Percentiles rank a stretch among this genome's conserved stretches.
Evolutionary conservation across 75 land plant genomes (phyloP).

Genomic region (Cunninghamia lanceolata): DNA sequence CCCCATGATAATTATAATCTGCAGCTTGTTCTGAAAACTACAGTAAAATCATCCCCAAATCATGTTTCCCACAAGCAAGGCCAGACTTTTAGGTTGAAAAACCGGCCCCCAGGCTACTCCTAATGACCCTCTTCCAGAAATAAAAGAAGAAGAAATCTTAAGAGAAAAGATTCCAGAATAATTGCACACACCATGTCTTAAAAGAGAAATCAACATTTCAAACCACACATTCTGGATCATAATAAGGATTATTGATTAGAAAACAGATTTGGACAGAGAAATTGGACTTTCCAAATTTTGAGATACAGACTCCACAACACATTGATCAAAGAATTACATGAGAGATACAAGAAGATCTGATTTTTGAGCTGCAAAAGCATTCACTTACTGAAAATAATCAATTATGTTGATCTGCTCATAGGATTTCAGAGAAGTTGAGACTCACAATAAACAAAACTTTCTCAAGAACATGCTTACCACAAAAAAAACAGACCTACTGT

Average conservation of each 20-base stretch:
- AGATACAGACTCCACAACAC: not conserved
- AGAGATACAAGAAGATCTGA: not conserved
- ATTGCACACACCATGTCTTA: too few species aligned
- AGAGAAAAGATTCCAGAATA: too few species aligned
- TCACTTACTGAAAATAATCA: not conserved
- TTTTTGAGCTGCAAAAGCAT: not conserved
- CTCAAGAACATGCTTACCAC: not conserved
- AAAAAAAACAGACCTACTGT: not conserved
- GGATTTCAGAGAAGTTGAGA: not conserved
- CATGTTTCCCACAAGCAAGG: not conserved
- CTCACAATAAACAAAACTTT: not conserved
- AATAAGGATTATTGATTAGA: too few species aligned
- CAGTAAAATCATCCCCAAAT: not conserved
- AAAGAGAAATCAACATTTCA: too few species aligned
- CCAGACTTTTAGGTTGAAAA: not conserved
- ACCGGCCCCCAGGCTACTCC: not conserved
- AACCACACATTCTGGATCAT: too few species aligned
- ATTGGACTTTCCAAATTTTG: not conserved
- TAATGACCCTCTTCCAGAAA: too few species aligned
- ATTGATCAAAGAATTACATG: not conserved
- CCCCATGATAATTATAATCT: not conserved
- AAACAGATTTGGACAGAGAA: too few species aligned
- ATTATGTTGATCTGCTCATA: not conserved
- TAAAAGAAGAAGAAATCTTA: not conserved
- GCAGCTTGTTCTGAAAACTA: not conserved